phyloP scores from a whole-genome alignment of 331 rosid genomes.

The Erythrophleum ivorense region DNA sequence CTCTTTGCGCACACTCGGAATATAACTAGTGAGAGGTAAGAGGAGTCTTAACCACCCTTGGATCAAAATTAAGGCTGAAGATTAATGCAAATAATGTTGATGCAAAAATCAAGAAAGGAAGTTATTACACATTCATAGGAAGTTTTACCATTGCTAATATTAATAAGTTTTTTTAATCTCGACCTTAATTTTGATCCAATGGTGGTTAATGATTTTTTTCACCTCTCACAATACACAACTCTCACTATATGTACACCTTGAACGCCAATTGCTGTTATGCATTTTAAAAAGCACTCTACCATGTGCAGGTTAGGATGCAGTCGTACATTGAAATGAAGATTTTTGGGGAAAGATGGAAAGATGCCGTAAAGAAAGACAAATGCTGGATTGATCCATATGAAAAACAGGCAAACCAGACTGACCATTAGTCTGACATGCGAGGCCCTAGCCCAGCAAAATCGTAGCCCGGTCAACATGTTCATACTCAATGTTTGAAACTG shows the following conservation, averaged over 20 bases:
- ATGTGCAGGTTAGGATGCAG: slow-evolving; percentile 62
- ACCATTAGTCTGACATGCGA: slow-evolving; percentile 25
- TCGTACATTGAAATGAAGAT: slow-evolving; percentile 56
- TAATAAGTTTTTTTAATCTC: not conserved
- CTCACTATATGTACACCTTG: not conserved
- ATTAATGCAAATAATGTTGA: no score
- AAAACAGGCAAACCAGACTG: slow-evolving; percentile 41
- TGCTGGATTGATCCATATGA: slow-evolving; percentile 68
- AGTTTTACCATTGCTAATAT: not conserved
- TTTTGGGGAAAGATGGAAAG: slow-evolving; percentile 54
- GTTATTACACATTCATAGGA: not conserved
- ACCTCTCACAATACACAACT: not conserved
- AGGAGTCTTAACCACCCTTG: not conserved
- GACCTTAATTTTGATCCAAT: not conserved
- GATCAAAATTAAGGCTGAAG: no score
- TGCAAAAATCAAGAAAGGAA: not conserved
- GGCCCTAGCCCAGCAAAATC: slow-evolving; percentile 7
- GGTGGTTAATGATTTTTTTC: not conserved
- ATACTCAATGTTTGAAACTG: slow-evolving; percentile 33
- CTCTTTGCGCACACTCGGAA: not conserved
- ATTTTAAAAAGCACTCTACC: not conserved
- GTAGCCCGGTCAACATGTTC: slow-evolving; percentile 9
- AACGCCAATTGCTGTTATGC: not conserved
- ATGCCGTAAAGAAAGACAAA: slow-evolving; percentile 49
- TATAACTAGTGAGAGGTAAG: not conserved